Conservation (phyloP, 2,329 filamentous ascomycete genomes). For the Chaetomium globosum region DNA sequence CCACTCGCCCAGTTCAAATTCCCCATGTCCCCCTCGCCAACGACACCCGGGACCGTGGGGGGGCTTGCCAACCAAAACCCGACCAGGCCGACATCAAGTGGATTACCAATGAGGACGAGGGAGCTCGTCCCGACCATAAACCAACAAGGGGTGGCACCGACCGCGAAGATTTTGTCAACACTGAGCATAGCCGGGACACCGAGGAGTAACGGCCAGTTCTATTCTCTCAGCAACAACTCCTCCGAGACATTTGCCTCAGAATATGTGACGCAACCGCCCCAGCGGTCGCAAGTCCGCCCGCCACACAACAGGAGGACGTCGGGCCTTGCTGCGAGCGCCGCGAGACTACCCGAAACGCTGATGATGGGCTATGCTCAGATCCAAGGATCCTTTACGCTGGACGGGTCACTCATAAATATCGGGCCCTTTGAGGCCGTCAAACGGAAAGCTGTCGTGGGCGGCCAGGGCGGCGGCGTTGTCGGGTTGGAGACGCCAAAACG, state of each 20-base stretch:
- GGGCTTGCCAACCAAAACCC: slow-evolving; percentile 43
- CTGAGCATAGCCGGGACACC: slow-evolving; percentile 78
- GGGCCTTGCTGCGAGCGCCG: slow-evolving; percentile 48
- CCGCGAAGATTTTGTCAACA: slow-evolving; percentile 72
- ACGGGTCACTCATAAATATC: slow-evolving; percentile 87
- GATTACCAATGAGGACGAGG: slow-evolving; percentile 48
- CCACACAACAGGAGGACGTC: slow-evolving; percentile 53
- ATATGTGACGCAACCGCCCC: slow-evolving; percentile 63
- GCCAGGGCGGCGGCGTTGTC: slow-evolving; percentile 83
- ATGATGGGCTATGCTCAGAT: slow-evolving; percentile 99
- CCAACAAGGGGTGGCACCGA: slow-evolving; percentile 61
- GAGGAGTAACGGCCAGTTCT: slow-evolving; percentile 91
- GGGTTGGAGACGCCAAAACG: slow-evolving; percentile 74
- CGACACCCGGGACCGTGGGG: slow-evolving; percentile 41
- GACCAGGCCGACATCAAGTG: slow-evolving; percentile 47
- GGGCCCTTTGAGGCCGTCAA: slow-evolving; percentile 94
- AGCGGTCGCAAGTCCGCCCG: slow-evolving; percentile 45
- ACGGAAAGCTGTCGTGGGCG: slow-evolving; percentile 84
- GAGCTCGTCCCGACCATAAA: slow-evolving; percentile 54
- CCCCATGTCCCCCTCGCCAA: slow-evolving; percentile 52
- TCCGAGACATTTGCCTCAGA: slow-evolving; percentile 91
- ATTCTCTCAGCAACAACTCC: slow-evolving; percentile 91
- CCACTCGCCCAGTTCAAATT: slow-evolving; percentile 61
- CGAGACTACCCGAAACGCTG: slow-evolving; percentile 69
- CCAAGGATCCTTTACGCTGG: slow-evolving; percentile 86